Base-by-base conservation (phyloP, 2,329 filamentous ascomycete species). In the Aspergillus candidus region DNA sequence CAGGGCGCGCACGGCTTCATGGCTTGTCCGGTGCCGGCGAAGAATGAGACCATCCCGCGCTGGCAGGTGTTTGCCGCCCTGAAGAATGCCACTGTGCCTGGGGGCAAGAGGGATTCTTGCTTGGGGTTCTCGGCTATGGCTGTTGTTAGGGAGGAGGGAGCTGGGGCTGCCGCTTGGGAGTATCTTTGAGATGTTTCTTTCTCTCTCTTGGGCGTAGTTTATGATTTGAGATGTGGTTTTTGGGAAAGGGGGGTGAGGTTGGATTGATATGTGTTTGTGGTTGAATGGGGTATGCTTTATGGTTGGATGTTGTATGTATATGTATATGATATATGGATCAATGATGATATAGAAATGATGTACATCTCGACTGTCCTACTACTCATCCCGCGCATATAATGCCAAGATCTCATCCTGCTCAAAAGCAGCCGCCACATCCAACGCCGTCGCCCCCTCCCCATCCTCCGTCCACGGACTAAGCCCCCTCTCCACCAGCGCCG, bases 51-150 rank as follows among this genome's bases (percentile, higher is more conserved):
- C 6, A 49, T 41, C 22, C 46, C 44, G 18, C 46, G 46, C 22
- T 71, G 60, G 55, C 64, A 71, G 54, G 65, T 73, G 2, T 72
- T 63, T 48, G 65, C 63, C 17, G 58, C 59, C 39, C 51, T 65
- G 35, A 45, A 57, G 45, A 65, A 69, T 29, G 65, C 66, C 3
- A 65, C 57, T 12, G 65, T 68, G 3, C 67, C 68, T 2, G 57
- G 54, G 5, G 65, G 66, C 18, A 61, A 68, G 38, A 51, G 64
- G n/a, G 40, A 44, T 17, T 60, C 66, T 44, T 71, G 68, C 43
- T 43, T 69, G 15, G 59, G 57, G 4, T 71, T 71, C 44, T 54
- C 59, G 41, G 66, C 64, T 11, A 40, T 64, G 17, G 58, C 67
- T 17, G 39, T 57, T 18, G 37, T 30, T 29, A 30, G 37, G 15